Conservation (phyloP, 2,329 filamentous ascomycete species). For the Penicillium sp. region DNA sequence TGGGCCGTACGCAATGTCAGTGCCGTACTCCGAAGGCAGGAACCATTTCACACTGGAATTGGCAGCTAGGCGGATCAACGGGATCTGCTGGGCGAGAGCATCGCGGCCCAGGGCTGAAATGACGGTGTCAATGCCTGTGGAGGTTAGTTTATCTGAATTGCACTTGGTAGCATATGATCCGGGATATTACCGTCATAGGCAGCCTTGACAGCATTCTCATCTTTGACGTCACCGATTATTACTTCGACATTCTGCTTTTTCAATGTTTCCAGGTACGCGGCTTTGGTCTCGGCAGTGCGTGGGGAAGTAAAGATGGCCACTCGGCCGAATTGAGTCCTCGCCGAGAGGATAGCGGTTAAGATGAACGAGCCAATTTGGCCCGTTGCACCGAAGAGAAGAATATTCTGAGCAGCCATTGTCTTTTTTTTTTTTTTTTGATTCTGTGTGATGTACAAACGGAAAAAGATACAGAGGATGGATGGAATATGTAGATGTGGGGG, state of each 20-base stretch:
- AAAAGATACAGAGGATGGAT: neutral
- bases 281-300: slow-evolving; percentile 52
- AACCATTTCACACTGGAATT: slow-evolving; percentile 59
- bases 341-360: slow-evolving; percentile 48
- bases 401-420: slow-evolving; percentile 32
- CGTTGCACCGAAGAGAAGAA: slow-evolving; percentile 56
- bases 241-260: slow-evolving; percentile 52
- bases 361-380: slow-evolving; percentile 53
- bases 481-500: slow-evolving; percentile 1
- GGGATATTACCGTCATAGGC: slow-evolving; percentile 51
- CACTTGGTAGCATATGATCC: neutral
- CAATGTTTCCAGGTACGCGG: slow-evolving; percentile 47
- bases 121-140: slow-evolving; percentile 60
- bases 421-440: neutral
- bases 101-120: slow-evolving; percentile 63
- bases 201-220: slow-evolving; percentile 52
- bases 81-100: slow-evolving; percentile 61
- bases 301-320: slow-evolving; percentile 59
- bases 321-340: slow-evolving; percentile 48
- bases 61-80: slow-evolving; percentile 59
- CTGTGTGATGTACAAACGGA: neutral
- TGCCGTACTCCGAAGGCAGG: slow-evolving; percentile 67
- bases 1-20: slow-evolving; percentile 61
- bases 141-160: slow-evolving; percentile 3
- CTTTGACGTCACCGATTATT: slow-evolving; percentile 55